Base-by-base conservation (phyloP, 108 stramenopile genomes). In the Nannochloropsis gaditana region DNA sequence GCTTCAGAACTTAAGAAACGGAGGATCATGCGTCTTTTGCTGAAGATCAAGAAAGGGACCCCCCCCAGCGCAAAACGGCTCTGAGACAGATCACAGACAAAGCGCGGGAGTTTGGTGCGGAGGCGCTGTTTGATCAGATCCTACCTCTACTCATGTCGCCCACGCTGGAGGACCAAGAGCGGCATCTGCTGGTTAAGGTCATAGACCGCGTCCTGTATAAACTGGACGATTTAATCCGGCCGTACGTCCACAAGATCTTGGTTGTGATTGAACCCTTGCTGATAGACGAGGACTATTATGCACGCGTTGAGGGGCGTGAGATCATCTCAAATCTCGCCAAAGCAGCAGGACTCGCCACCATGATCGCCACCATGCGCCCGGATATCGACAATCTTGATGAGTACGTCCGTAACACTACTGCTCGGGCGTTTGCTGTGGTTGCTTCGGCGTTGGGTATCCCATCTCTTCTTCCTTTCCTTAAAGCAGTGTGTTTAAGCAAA, bases 351-450 rank as follows among this genome's bases (percentile, higher is more conserved):
- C 90, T 99, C 5, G 94, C 97, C n/a, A 96, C 97, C 41, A 99
- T 99, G 99, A 97, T 99, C 87, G 95, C 97, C 11, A 97, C 97
- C 43, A 97, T 99, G 97, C 92, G 99, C n/a, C 98, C 99, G 1
- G 98, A 99, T 91, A 97, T 99, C 87, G 99, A 99, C 90, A 95
- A 95, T 86, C 94, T 95, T 3, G 96, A 99, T 89, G 98, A 98
- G 85, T 98, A 97, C 87, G 98, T 98, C 8, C 92, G 99, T 9
- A 99, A 98, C 90, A 96, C 95, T 21, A 99, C 98, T 43, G 96
- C 97, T 5, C 88, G 99, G 1, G 98, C 99, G 5, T 97, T 99
- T 81, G 99, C 99, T 8, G 99, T 99, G 43, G 98, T 99, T 9
- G 99, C 99, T 0, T 96, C 96, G 43, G 98, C 99, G 9, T 89